phyloP scores from a whole-genome alignment of 768 basidiomycete genomes.

The Leccinum broughii region DNA sequence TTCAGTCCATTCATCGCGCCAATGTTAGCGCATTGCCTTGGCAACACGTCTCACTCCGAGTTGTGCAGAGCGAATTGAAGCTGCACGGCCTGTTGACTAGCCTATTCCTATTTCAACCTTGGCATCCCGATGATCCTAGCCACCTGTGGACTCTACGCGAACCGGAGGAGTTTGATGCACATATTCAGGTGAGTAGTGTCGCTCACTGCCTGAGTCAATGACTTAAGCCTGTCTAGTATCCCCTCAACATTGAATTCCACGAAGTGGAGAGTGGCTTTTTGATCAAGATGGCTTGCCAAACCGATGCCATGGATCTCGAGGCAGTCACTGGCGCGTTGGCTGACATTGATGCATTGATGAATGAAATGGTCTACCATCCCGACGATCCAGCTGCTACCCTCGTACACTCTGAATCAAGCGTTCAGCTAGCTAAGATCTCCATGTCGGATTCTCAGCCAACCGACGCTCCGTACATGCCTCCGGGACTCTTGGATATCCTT shows the following conservation, averaged over 20 bases:
- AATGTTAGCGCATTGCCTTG: constrained; percentile 42
- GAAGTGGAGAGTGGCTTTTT: constrained; percentile 33
- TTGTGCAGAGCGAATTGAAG: too few species aligned
- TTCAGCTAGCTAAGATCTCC: not conserved
- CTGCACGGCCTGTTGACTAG: too few species aligned
- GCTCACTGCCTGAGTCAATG: too few species aligned
- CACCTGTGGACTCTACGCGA: too few species aligned
- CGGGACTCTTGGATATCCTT: constrained; percentile 10
- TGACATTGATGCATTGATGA: constrained; percentile 22
- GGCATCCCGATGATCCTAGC: too few species aligned
- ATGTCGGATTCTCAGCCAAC: not conserved
- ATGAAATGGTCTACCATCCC: constrained; percentile 21
- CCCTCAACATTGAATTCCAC: constrained; percentile 5
- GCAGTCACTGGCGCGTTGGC: constrained; percentile 21
- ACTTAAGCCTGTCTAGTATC: too few species aligned
- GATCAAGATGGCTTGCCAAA: constrained; percentile 38
- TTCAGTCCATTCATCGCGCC: constrained; percentile 37
- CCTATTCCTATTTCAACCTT: too few species aligned
- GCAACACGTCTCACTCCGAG: constrained; percentile 34
- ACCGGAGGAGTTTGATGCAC: too few species aligned
- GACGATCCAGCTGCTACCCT: constrained; percentile 14
- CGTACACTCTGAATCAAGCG: not conserved
- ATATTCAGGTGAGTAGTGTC: too few species aligned
- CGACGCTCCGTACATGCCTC: constrained; percentile 5
- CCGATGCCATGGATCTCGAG: constrained; percentile 28